Evolutionary conservation across 1,284 basidiomycete genomes (phyloP).

Genomic region (Ganoderma meredithae): DNA sequence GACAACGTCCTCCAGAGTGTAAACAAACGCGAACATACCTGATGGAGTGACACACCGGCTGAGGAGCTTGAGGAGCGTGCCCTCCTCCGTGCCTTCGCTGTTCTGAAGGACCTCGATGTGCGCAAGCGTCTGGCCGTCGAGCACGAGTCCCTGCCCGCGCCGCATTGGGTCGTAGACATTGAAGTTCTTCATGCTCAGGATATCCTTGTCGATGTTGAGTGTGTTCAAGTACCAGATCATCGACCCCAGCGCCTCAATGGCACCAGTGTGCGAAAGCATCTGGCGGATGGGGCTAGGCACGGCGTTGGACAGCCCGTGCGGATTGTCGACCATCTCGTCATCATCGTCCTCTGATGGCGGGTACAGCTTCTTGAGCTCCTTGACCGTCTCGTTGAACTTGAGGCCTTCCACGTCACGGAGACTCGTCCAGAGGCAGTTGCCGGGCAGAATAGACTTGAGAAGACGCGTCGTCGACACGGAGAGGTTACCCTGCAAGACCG

Average conservation of each 20-base stretch:
- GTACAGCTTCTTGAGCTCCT: constrained; percentile 78
- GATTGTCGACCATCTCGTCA: constrained; percentile 53
- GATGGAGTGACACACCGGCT: constrained; percentile 89
- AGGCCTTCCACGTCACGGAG: constrained; percentile 87
- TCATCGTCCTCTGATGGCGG: constrained; percentile 50
- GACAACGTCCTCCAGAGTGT: not conserved
- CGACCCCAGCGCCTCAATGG: constrained; percentile 86
- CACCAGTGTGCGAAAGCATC: constrained; percentile 70
- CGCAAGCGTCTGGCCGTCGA: constrained; percentile 93
- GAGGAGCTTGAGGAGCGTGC: constrained; percentile 86
- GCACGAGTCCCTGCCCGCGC: constrained; percentile 79
- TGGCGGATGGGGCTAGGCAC: constrained; percentile 80
- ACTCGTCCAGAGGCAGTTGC: constrained; percentile 87
- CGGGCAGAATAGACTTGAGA: constrained; percentile 81
- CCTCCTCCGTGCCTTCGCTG: constrained; percentile 90
- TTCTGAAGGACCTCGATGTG: constrained; percentile 94
- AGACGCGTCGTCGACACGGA: constrained; percentile 84
- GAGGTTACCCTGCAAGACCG: constrained; percentile 71
- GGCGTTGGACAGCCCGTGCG: constrained; percentile 50
- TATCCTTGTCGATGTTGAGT: constrained; percentile 93
- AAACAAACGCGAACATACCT: constrained; percentile 55
- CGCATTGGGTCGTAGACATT: constrained; percentile 96
- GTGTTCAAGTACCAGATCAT: constrained; percentile 91
- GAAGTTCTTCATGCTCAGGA: constrained; percentile 94
- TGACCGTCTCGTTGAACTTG: constrained; percentile 73